phyloP scores from a whole-genome alignment of 2,329 filamentous ascomycete genomes.

The Phoma sp. region DNA sequence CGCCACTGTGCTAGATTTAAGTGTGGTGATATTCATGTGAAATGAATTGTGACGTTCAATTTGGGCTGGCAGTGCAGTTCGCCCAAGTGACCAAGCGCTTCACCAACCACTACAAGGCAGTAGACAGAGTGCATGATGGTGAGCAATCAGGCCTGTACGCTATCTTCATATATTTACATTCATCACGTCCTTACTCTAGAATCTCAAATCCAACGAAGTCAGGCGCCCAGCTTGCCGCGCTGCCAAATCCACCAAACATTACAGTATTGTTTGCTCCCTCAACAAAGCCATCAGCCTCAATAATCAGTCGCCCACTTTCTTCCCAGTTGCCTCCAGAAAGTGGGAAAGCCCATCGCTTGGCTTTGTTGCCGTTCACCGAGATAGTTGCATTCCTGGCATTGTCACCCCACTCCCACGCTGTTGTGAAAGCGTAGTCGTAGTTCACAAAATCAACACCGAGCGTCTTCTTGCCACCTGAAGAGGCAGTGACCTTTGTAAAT shows the following conservation, averaged over 20 bases:
- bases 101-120: no score
- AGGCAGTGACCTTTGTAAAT: constrained; percentile 37
- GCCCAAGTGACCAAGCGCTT: no score
- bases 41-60: no score
- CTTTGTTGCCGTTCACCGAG: constrained; percentile 47
- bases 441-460: constrained; percentile 52
- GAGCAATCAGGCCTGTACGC: no score
- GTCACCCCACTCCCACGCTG: constrained; percentile 41
- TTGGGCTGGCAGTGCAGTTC: no score
- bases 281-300: constrained; percentile 39
- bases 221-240: constrained; percentile 23
- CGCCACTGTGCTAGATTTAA: no score
- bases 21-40: no score
- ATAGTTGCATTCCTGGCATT: constrained; percentile 50
- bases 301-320: constrained; percentile 32
- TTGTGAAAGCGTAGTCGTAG: constrained; percentile 49
- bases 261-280: constrained; percentile 33
- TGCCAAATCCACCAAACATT: constrained; percentile 27
- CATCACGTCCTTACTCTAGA: constrained; percentile 12
- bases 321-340: constrained; percentile 52
- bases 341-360: constrained; percentile 49
- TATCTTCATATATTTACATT: not conserved
- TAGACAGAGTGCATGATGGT: not conserved
- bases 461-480: constrained; percentile 37
- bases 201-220: constrained; percentile 44